phyloP scores from a whole-genome alignment of 805 yeast species.

The Dipodascopsis tothii region DNA sequence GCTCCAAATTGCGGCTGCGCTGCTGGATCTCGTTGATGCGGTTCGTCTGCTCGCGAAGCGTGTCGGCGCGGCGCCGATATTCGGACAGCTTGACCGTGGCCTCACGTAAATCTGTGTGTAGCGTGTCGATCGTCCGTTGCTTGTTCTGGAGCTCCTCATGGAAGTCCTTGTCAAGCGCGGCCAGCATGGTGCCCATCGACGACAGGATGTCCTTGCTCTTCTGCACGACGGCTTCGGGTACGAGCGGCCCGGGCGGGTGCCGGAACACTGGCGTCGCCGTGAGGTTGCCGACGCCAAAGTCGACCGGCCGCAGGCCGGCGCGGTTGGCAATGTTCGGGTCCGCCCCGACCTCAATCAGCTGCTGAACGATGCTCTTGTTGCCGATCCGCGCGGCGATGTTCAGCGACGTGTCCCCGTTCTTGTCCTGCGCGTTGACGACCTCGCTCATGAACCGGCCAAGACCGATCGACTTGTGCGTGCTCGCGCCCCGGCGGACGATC shows the following conservation, averaged over 20 bases:
- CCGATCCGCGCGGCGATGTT: slow-evolving; percentile 89
- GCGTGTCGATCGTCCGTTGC: slow-evolving; percentile 43
- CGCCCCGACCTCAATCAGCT: slow-evolving; percentile 81
- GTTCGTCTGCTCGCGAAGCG: slow-evolving; percentile 41
- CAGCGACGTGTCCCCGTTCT: slow-evolving; percentile 89
- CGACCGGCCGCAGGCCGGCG: slow-evolving; percentile 78
- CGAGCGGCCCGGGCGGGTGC: slow-evolving; percentile 5
- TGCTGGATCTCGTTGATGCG: slow-evolving; percentile 45
- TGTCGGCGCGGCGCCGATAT: slow-evolving; percentile 44
- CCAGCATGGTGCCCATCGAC: slow-evolving; percentile 46
- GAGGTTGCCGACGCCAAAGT: slow-evolving; percentile 63
- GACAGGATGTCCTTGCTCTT: slow-evolving; percentile 36
- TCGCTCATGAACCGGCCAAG: slow-evolving; percentile 55
- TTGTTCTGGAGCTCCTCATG: slow-evolving; percentile 49
- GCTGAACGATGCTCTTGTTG: slow-evolving; percentile 69
- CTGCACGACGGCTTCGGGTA: slow-evolving; percentile 20
- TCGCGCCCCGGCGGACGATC: slow-evolving; percentile 54
- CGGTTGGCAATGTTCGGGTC: slow-evolving; percentile 70
- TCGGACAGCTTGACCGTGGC: slow-evolving; percentile 48
- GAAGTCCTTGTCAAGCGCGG: slow-evolving; percentile 51
- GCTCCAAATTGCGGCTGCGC: slow-evolving; percentile 50
- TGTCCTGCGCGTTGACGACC: slow-evolving; percentile 81
- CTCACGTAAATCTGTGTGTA: slow-evolving; percentile 51
- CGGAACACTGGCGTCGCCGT: slow-evolving; percentile 2
- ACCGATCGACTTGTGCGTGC: slow-evolving; percentile 34